Conservation (phyloP, 306 rosid species). For the Quercus glauca region DNA sequence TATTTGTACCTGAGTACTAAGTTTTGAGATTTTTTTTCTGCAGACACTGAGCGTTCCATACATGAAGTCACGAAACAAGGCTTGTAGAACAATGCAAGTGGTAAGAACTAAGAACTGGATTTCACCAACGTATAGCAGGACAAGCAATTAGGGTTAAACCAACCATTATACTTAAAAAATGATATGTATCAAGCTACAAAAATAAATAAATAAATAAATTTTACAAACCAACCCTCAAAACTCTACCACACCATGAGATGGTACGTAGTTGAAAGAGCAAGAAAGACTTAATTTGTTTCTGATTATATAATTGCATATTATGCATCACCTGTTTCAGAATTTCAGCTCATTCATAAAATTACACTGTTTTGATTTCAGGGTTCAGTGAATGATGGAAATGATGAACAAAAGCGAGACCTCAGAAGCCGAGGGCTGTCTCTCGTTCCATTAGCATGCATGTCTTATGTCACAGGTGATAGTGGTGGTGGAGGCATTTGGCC, state of each 20-base stretch:
- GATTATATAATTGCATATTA: background rate
- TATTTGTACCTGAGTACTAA: background rate
- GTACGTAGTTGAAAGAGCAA: background rate
- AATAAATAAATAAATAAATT: background rate
- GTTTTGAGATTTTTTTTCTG: background rate
- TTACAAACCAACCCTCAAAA: too few species aligned
- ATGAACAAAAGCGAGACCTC: slow-evolving; percentile 51
- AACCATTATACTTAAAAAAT: background rate
- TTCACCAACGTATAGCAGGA: background rate
- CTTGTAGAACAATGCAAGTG: slow-evolving; percentile 46
- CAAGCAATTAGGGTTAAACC: background rate
- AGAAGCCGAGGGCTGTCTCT: slow-evolving; percentile 83
- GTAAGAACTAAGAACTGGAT: slow-evolving; percentile 27
- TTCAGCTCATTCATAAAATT: background rate
- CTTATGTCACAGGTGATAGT: slow-evolving; percentile 55
- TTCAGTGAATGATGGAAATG: slow-evolving; percentile 29
- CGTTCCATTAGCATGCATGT: slow-evolving; percentile 81
- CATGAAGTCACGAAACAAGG: slow-evolving; percentile 61
- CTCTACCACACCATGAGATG: too few species aligned
- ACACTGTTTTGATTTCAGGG: slow-evolving; percentile 28
- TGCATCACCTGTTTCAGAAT: background rate
- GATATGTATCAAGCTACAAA: background rate
- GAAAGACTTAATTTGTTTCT: background rate
- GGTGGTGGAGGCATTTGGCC: slow-evolving; percentile 47
- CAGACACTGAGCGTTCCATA: slow-evolving; percentile 94